Percentiles rank a stretch among this genome's conserved stretches.
Conservation (phyloP, 2,329 filamentous ascomycete genomes). For the Venturiaceae sp. region DNA sequence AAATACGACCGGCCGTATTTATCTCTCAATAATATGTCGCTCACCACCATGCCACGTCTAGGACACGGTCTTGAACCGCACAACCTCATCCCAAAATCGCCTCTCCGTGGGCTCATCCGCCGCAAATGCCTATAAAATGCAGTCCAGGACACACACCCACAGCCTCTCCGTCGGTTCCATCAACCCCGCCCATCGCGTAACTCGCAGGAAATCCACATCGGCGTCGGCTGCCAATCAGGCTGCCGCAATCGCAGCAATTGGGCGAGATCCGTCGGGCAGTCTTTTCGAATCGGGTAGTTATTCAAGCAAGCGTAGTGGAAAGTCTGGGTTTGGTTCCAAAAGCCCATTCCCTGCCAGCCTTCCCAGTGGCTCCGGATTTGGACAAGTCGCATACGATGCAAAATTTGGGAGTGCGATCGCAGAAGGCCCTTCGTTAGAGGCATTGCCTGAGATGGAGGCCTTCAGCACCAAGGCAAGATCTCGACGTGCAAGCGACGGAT, state of each 20-base stretch:
- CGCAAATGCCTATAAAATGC: conserved; percentile 5
- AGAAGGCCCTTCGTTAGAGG: conserved; percentile 53
- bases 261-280: conserved; percentile 53
- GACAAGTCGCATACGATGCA: conserved; percentile 3
- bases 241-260: conserved; percentile 63
- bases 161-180: conserved; percentile 68
- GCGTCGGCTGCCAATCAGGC: conserved; percentile 64
- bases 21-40: neutral
- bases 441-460: conserved; percentile 33
- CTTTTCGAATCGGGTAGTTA: conserved; percentile 49
- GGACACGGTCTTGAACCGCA: conserved; percentile 7
- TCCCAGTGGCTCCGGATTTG: conserved; percentile 1
- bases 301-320: conserved; percentile 48
- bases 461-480: conserved; percentile 41
- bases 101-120: conserved; percentile 2
- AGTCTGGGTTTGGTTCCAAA: neutral
- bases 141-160: conserved; percentile 65
- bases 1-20: neutral
- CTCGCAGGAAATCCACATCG: conserved; percentile 85
- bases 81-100: conserved; percentile 1
- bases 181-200: conserved; percentile 82
- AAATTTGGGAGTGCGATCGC: conserved; percentile 56
- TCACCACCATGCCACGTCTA: neutral
- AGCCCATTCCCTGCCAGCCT: neutral
- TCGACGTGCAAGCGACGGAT: conserved; percentile 72